These are phyloP conservation scores for Leccinum rimulosum DNA, from an alignment of 768 basidiomycete species.

Conservation along the genomic window DNA sequence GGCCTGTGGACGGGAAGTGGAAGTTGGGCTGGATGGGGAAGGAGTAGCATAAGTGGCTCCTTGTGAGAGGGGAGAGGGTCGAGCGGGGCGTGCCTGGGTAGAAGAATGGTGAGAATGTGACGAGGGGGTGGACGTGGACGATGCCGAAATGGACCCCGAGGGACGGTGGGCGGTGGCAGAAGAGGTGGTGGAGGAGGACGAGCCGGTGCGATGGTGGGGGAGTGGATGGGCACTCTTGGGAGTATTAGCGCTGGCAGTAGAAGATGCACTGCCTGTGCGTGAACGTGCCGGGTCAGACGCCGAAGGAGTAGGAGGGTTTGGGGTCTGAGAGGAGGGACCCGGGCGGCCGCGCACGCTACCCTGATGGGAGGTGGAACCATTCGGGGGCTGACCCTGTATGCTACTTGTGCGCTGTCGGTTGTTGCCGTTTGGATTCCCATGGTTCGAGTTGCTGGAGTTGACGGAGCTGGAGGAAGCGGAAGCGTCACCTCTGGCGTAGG, in stretches of 20 bases:
- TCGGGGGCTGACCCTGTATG: slow-evolving; percentile 64
- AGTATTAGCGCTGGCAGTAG: slow-evolving; percentile 14
- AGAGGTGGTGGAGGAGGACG: slow-evolving; percentile 27
- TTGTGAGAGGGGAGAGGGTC: slow-evolving; percentile 35
- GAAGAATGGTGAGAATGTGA: slow-evolving; percentile 28
- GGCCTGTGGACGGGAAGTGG: slow-evolving; percentile 23
- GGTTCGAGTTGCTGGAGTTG: slow-evolving; percentile 53
- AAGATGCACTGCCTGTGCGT: slow-evolving; percentile 33
- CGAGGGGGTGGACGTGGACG: slow-evolving; percentile 27
- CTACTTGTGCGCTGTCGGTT: slow-evolving; percentile 68
- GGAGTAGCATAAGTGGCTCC: slow-evolving; percentile 26
- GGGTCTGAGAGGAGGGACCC: slow-evolving; percentile 31
- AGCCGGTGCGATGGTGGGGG: slow-evolving; percentile 33
- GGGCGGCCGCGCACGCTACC: slow-evolving; percentile 39
- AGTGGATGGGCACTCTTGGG: slow-evolving; percentile 23
- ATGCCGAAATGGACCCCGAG: slow-evolving; percentile 28
- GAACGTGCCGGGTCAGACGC: slow-evolving; percentile 24
- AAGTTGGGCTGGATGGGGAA: slow-evolving; percentile 12
- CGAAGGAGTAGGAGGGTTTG: slow-evolving; percentile 25
- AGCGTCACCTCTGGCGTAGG: slow-evolving; percentile 77
- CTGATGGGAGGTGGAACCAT: slow-evolving; percentile 29
- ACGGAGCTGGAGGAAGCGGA: slow-evolving; percentile 78
- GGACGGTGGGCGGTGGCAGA: slow-evolving; percentile 22
- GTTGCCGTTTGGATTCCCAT: slow-evolving; percentile 16
- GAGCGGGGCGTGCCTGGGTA: slow-evolving; percentile 29